Evolutionary conservation across 768 basidiomycete species (phyloP), one percentile per base, ranked within the genome.

Genomic region (Xerocomellus dryophilus): DNA sequence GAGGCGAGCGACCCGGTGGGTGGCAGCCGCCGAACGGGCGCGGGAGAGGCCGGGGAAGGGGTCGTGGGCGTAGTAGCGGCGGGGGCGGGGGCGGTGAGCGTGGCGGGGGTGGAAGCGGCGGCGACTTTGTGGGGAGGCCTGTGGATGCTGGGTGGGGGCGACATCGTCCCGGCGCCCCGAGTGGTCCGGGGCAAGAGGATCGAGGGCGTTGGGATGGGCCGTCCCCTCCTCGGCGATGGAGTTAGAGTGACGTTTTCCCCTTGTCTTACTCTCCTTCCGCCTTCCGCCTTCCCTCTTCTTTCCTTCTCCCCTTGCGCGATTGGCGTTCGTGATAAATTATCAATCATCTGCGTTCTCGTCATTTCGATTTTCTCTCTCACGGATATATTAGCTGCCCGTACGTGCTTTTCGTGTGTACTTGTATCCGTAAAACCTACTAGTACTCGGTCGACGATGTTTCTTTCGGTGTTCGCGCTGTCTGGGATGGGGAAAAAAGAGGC

Each of bases 121-220:
- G 64, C 3, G 66, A 70, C 14, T 62, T 72, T 35, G 61, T 66
- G 29, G 74, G 72, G 39, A 63, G 74, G 39, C 70, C 81, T 34
- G 70, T 78, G 17, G 85, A 87, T 60, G 63, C 65, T 18, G 71
- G 75, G 21, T 62, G 69, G 58, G 54, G 58, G 5, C 57, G 69
- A 48, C 65, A 68, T 47, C 65, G 69, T 43, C 44, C 68, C 9
- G 66, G 74, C 61, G 58, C 51, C 11, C 61, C 67, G 14, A 50
- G 60, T 8, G 57, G 60, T n/a, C 48, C 63, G 14, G 46, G 44
- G 12, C 61, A 54, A 42, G 63, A 64, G 3, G 63, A 67, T 5
- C 66, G 61, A 17, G 56, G 59, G 6, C 65, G 62, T 15, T 66
- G 67, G 67, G 67, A 69, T 10, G 57, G 55, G 5, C 58, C 65